Base-by-base conservation (phyloP, 768 basidiomycete species). In the Amanita exitialis region DNA sequence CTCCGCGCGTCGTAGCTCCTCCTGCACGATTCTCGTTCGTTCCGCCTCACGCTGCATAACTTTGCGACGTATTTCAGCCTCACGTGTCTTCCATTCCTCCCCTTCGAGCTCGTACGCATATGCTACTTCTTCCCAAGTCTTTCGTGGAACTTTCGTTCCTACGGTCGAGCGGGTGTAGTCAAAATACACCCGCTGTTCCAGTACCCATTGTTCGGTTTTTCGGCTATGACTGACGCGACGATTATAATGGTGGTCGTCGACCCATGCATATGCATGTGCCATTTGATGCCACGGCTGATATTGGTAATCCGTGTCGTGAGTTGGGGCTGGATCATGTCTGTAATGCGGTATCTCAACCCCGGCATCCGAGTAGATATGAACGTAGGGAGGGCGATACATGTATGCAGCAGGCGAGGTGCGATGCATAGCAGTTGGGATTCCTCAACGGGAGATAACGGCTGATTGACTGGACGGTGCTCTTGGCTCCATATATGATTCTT, bases 201-300 rank as follows among this genome's bases (percentile, higher is more conserved):
- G 63, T 44, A 86, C 77, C 85, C 86, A 86, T 49, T 76, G 72
- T 48, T 82, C 78, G 28, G 79, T 80, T 57, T 73, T 77, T 59
- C 69, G 69, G 55, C 68, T 71, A 54, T 70, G 67, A 51, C 68
- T 71, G 41, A 67, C 68, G 50, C 69, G 66, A 41, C 67, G 67
- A 51, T 67, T 61, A 38, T 67, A 64, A 55, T 78, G 37, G 7
- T 47, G 78, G 53, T 81, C 75, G 45, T 72, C 69, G 6, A 76
- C 76, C 72, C 75, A 79, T 5, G 69, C 61, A 55, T 70, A 74
- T 7, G 75, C 69, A 21, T 71, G 60, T 9, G 66, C 63, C 67
- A 71, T 69, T 34, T 73, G 69, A 50, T 67, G 59, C 71, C 74
- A 73, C 10, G 73, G 65, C 23, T 47, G 46, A 41, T 59, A 54